Evolutionary conservation across 805 yeast genomes (phyloP).

Genomic region (Pichia kluyveri): DNA sequence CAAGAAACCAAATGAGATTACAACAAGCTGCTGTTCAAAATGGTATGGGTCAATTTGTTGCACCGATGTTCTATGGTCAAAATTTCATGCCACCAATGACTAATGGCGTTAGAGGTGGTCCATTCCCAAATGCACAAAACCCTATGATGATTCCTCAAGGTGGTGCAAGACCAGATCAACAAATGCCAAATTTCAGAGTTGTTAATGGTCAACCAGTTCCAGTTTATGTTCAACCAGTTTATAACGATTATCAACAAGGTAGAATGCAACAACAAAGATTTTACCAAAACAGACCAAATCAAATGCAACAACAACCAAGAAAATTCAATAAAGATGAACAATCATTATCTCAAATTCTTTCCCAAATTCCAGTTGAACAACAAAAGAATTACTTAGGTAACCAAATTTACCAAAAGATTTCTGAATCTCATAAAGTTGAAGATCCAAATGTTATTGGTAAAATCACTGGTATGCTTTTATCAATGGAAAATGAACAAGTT

Average conservation of each 20-base stretch:
- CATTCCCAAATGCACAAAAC: conserved; percentile 65
- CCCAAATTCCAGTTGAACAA: conserved; percentile 71
- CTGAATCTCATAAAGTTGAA: conserved; percentile 75
- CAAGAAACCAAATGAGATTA: conserved; percentile 96
- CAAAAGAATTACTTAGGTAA: conserved; percentile 98
- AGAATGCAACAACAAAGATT: conserved; percentile 33
- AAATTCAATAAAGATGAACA: conserved; percentile 23
- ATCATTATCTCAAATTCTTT: conserved; percentile 51
- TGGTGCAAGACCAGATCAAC: conserved; percentile 54
- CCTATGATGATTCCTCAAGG: conserved; percentile 65
- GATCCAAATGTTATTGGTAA: conserved; percentile 96
- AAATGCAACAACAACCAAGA: conserved; percentile 19
- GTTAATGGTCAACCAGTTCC: conserved; percentile 81
- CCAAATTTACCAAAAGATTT: conserved; percentile 89
- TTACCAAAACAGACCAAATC: conserved; percentile 36
- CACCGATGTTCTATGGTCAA: conserved; percentile 80
- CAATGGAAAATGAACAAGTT: conserved; percentile 87
- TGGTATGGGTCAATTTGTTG: conserved; percentile 79
- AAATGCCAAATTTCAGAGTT: conserved; percentile 46
- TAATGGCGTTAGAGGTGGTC: conserved; percentile 67
- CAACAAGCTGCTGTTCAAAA: conserved; percentile 92
- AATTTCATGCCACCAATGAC: conserved; percentile 47
- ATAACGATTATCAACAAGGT: conserved; percentile 54
- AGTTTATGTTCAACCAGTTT: conserved; percentile 79
- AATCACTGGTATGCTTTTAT: conserved; percentile 98